Conservation (phyloP, 768 basidiomycete genomes). For the Boletus eberwhitei region DNA sequence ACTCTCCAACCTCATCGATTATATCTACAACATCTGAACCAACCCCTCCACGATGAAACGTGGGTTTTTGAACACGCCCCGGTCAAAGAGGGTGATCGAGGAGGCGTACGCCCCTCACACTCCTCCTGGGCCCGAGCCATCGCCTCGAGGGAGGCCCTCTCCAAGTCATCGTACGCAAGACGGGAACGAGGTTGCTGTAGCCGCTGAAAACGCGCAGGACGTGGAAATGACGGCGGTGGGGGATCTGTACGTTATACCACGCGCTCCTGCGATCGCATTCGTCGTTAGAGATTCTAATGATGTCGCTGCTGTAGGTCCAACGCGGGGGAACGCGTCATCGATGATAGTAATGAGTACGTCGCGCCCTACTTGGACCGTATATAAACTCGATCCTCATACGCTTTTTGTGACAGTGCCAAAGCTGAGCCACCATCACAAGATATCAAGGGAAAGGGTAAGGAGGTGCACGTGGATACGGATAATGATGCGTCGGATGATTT, state of each 20-base stretch:
- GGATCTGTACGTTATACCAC: neutral
- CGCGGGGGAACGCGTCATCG: neutral
- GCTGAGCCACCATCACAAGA: neutral
- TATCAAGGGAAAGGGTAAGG: neutral
- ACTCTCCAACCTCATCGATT: neutral
- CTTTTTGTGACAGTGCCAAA: neutral
- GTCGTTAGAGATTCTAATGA: neutral
- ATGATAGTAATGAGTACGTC: neutral
- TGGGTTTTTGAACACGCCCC: constrained; percentile 15
- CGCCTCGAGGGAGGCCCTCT: neutral
- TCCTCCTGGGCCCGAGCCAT: neutral
- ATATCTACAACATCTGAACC: neutral
- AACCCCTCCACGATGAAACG: constrained; percentile 19
- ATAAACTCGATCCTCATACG: neutral
- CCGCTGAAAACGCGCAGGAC: neutral
- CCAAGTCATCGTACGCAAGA: neutral
- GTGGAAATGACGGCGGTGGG: neutral
- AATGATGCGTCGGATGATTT: neutral
- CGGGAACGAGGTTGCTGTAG: neutral
- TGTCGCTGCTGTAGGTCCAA: neutral
- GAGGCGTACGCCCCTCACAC: neutral
- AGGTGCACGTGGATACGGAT: neutral
- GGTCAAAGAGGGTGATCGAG: constrained; percentile 9
- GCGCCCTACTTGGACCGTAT: neutral
- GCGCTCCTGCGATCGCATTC: neutral